These are phyloP conservation scores for Arthrobotrys pseudoclavata DNA, from an alignment of 2,329 filamentous ascomycete genomes.

Conservation along the genomic window DNA sequence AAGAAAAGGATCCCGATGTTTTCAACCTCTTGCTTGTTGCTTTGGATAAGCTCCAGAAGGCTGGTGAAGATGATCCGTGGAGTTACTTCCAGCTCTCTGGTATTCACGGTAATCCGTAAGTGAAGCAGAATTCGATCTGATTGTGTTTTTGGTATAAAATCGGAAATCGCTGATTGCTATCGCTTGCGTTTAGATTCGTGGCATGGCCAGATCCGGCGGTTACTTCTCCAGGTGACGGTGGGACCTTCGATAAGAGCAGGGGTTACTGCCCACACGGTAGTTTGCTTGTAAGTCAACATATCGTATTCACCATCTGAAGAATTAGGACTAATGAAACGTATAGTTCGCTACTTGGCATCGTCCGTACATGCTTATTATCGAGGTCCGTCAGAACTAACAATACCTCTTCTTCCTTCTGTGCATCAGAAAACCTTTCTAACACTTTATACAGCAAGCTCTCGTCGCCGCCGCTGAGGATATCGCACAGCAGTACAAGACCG, in stretches of 20 bases:
- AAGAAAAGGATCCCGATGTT: slow-evolving; percentile 30
- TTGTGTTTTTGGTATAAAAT: no score
- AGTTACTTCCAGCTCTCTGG: slow-evolving; percentile 48
- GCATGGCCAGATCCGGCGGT: slow-evolving; percentile 39
- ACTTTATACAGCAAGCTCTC: slow-evolving; percentile 59
- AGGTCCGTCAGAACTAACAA: slow-evolving; percentile 56
- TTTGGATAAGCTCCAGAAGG: slow-evolving; percentile 5
- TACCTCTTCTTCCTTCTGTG: neutral
- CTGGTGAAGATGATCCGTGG: slow-evolving; percentile 21
- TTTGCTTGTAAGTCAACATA: slow-evolving; percentile 45
- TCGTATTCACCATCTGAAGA: neutral
- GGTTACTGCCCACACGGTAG: slow-evolving; percentile 48
- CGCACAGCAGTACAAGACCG: slow-evolving; percentile 55
- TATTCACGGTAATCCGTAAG: slow-evolving; percentile 50
- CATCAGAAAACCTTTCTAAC: slow-evolving; percentile 1
- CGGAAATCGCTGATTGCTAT: neutral
- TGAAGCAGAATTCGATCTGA: no score
- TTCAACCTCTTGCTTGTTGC: slow-evolving; percentile 40
- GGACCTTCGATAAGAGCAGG: slow-evolving; percentile 10
- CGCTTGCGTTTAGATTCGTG: slow-evolving; percentile 12
- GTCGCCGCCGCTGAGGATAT: slow-evolving; percentile 39
- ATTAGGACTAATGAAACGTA: neutral
- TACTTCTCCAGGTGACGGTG: neutral
- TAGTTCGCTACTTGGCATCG: slow-evolving; percentile 64
- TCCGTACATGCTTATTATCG: slow-evolving; percentile 63